These are phyloP conservation scores for Crithidia acanthocephali DNA, from an alignment of 208 protist genomes.

Conservation along the genomic window DNA sequence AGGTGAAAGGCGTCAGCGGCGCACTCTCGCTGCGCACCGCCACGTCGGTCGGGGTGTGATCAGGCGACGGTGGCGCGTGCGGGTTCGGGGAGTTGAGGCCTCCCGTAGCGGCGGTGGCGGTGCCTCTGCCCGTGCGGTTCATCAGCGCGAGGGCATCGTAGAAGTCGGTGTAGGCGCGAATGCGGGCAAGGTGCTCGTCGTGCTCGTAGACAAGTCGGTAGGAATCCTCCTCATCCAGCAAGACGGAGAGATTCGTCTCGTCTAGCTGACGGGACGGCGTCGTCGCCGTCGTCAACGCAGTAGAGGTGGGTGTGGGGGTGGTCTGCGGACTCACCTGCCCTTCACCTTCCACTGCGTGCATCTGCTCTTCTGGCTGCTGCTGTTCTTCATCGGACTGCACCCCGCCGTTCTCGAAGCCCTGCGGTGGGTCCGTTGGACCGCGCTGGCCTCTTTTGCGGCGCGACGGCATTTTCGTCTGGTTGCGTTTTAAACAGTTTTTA, in stretches of 20 bases:
- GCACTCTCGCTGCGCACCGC: constrained; percentile 10
- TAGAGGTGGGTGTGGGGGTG: too few species aligned
- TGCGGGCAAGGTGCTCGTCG: constrained; percentile 33
- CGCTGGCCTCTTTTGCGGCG: constrained; percentile 1
- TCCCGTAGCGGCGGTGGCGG: background rate
- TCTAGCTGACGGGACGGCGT: background rate
- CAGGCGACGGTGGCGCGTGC: background rate
- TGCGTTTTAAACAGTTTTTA: too few species aligned
- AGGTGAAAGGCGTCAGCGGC: constrained; percentile 13
- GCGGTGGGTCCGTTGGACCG: background rate
- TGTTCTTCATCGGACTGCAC: background rate
- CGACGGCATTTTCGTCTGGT: background rate
- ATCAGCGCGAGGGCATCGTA: constrained; percentile 16
- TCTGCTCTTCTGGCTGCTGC: background rate
- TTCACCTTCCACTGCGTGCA: background rate
- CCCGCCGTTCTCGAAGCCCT: background rate
- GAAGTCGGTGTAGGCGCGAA: constrained; percentile 32
- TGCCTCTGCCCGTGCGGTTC: background rate
- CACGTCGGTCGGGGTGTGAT: constrained; percentile 6
- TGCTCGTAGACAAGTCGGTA: constrained; percentile 26
- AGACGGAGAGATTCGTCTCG: constrained; percentile 11
- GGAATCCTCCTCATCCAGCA: constrained; percentile 37
- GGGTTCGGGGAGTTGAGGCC: constrained; percentile 3
- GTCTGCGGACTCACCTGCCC: too few species aligned
- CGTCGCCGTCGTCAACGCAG: background rate